Percentiles rank a stretch among this genome's conserved stretches.
Conservation (phyloP, 2,329 filamentous ascomycete genomes). For the Aphanocladium album region DNA sequence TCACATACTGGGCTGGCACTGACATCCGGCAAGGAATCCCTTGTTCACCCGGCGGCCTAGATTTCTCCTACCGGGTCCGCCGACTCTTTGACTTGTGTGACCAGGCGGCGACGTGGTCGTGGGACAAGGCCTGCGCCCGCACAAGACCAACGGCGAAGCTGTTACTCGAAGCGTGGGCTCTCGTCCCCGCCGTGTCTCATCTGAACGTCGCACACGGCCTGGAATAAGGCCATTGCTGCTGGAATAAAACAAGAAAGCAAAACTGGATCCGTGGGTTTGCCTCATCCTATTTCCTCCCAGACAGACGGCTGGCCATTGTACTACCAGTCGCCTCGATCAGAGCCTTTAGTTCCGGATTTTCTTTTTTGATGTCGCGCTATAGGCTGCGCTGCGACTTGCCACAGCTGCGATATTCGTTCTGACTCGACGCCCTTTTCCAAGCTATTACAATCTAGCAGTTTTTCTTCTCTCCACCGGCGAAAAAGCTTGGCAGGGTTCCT, state of each 20-base stretch:
- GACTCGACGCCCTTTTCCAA: not conserved
- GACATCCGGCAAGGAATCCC: slow-evolving; percentile 2
- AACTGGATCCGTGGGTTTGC: not conserved
- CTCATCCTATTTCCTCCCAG: not conserved
- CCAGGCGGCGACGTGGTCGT: not conserved
- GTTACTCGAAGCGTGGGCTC: not conserved
- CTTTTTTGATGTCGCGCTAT: not conserved
- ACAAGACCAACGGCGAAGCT: not conserved
- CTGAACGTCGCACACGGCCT: not conserved
- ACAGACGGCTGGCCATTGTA: not conserved
- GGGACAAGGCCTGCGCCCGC: not conserved
- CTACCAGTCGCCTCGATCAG: not conserved
- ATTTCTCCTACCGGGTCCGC: not conserved
- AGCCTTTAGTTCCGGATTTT: not conserved
- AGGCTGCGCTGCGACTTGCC: not conserved
- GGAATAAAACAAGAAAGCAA: not conserved
- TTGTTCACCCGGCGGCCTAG: slow-evolving; percentile 4
- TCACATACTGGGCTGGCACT: slow-evolving; percentile 1
- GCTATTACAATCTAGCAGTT: not conserved
- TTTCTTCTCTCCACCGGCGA: not conserved
- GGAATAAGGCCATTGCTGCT: not conserved
- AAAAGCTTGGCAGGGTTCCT: not conserved
- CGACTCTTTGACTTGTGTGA: not conserved
- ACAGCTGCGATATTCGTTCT: not conserved
- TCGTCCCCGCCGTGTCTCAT: not conserved